Evolutionary conservation across 2,329 filamentous ascomycete species (phyloP), one percentile per base, ranked within the genome.

Genomic region (Exophiala spinifera): DNA sequence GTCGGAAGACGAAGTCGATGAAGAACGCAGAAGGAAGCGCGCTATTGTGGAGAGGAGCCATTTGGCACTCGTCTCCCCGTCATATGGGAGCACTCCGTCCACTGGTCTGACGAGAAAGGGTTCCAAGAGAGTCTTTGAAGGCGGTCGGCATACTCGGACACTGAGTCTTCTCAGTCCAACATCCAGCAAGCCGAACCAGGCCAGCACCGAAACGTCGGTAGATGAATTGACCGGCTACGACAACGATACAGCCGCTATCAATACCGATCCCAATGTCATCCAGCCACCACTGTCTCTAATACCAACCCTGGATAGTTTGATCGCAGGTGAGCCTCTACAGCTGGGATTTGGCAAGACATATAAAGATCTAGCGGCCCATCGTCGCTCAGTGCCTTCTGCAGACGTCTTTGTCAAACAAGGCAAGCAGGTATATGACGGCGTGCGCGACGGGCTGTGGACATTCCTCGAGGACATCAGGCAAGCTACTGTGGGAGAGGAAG

Each of bases 381-480:
- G 69, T 31, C 71, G 68, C 46, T 73, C 70, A n/a, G 64, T 74
- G 60, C 73, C 70, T 6, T 68, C 72, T 23, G 74, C 77, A 21
- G 80, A 83, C 42, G 69, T 73, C n/a, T 67, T 84, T 37, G 68
- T 83, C 55, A 76, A 71, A 65, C 82, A 74, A 51, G 76, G 77
- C 55, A 91, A 91, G 67, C 89, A 94, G 70, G 86, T 96, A 71
- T 88, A 91, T 14, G 87, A 89, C 56, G 94, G 96, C 71, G 85
- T 99, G 70, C 89, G 86, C 68, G 84, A 94, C 48, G 92, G 94
- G 1, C 75, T 99, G 46, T 91, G 88, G 84, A 96, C 89, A 1
- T 99, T 99, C 71, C 84, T 96, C 56, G 94, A 97, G 69, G 94
- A 99, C 67, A 84, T 99, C 45, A 82, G 91, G 62, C 94, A 97